Evolutionary conservation across 179 eudicot species (phyloP).

Genomic region (Spergularia azorica): DNA sequence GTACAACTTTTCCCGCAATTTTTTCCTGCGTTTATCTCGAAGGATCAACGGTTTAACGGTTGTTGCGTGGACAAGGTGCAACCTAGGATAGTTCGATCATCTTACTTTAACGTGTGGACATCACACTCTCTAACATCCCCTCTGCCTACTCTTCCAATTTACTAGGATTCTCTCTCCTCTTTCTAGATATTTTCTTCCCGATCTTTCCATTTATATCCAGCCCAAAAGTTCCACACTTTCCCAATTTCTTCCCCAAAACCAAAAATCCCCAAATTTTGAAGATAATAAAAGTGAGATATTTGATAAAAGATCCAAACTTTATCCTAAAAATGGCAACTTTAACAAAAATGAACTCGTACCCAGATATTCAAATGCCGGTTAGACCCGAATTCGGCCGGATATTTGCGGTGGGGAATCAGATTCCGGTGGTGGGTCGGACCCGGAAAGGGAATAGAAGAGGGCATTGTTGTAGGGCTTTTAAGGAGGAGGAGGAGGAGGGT

Average conservation of each 20-base stretch:
- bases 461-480: not conserved
- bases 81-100: conserved; percentile 23
- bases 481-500: conserved; percentile 19
- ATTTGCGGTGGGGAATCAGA: conserved; percentile 19
- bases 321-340: conserved; percentile 32
- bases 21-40: not conserved
- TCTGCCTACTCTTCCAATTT: not conserved
- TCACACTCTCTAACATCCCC: conserved; percentile 51
- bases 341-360: conserved; percentile 31
- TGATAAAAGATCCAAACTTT: conserved; percentile 20
- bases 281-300: not conserved
- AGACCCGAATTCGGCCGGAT: conserved; percentile 42
- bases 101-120: conserved; percentile 84
- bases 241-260: not conserved
- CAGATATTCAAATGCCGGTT: conserved; percentile 33
- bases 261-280: not conserved
- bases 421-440: conserved; percentile 30
- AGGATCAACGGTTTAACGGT: not conserved
- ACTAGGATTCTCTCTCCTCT: conserved; percentile 6
- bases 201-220: not conserved
- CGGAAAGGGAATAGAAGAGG: conserved; percentile 8
- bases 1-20: not conserved
- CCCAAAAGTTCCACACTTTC: conserved; percentile 5
- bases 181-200: conserved; percentile 4
- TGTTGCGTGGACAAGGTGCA: conserved; percentile 1